Base-by-base conservation (phyloP, 306 rosid species). In the Vachellia pachyceras region DNA sequence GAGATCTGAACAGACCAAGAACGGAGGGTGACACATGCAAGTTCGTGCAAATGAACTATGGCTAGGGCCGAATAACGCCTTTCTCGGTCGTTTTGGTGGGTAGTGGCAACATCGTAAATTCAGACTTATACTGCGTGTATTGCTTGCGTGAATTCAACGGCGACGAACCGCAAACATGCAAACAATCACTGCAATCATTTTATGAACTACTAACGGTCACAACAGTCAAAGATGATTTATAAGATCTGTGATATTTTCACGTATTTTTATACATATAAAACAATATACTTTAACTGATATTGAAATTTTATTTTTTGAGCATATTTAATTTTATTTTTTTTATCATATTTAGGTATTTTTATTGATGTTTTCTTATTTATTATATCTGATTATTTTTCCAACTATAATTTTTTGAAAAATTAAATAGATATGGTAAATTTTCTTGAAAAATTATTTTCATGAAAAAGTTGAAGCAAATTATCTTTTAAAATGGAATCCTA, bases 71-170 rank as follows among this genome's bases (percentile, higher is more conserved):
- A 55, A 13, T 39, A 55, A 23, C 79, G 79, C 55, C 20, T 44
- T 57, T 7, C 23, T 13, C 63, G 79, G 55, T 75, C 55, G 69
- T 75, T 75, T 75, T 41, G 42, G 70, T 75, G 41, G 70, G 79
- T 75, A 74, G 79, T 69, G 79, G 79, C 3, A 75, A 41, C 1
- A 14, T 57, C 3, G 79, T 50, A 58, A 75, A 20, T 1, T 58
- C 0, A 12, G 3, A 5, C 41, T 75, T 41, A 3, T 0, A 20
- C 39, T 55, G 54, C 50, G 47, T 50, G 69, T 41, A 25, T 5
- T 13, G 25, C 5, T 60, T 7, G 79, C 69, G 79, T 75, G 55
- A 58, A 4, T 22, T 25, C 41, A 75, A 75, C 79, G 79, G 79
- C 69, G 41, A 58, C 50, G 29, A 61, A 61, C 68, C 1, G 37